A percentile compares a stretch with the other conserved stretches of the same genome.
phyloP scores from a whole-genome alignment of 1,284 basidiomycete species.

The Cryptococcus neoformans region DNA sequence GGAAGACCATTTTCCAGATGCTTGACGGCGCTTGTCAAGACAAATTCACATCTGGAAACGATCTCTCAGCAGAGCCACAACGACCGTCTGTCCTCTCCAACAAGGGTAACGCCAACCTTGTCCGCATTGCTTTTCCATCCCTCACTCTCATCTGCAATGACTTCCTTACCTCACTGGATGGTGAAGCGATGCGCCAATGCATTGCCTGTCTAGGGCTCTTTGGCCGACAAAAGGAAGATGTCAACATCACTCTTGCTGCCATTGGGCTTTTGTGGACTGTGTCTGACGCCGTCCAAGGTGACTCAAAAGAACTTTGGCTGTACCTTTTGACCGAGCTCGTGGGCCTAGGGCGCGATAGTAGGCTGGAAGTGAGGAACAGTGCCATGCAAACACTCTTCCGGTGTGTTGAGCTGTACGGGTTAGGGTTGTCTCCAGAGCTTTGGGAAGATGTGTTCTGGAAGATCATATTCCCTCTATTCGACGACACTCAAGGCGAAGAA shows the following conservation, averaged over 20 bases:
- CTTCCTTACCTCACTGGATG: conserved; percentile 75
- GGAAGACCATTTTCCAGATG: conserved; percentile 91
- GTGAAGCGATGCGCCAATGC: conserved; percentile 76
- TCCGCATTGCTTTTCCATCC: conserved; percentile 81
- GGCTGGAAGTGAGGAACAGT: conserved; percentile 85
- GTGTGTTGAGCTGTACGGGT: conserved; percentile 88
- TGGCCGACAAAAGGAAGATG: conserved; percentile 79
- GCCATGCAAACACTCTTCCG: conserved; percentile 95
- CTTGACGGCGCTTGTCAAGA: conserved; percentile 69
- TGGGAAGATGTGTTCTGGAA: conserved; percentile 89
- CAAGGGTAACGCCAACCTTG: conserved; percentile 44
- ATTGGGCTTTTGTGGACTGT: conserved; percentile 89
- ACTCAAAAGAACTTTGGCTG: conserved; percentile 85
- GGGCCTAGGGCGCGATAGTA: conserved; percentile 71
- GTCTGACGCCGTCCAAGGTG: conserved; percentile 82
- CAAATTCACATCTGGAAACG: background rate
- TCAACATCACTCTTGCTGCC: conserved; percentile 91
- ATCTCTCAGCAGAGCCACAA: conserved; percentile 5
- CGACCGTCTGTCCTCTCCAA: conserved; percentile 16
- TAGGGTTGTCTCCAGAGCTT: conserved; percentile 68
- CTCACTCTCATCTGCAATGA: conserved; percentile 89
- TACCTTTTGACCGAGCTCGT: conserved; percentile 80
- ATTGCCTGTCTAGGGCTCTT: conserved; percentile 88
- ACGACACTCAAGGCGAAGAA: conserved; percentile 72
- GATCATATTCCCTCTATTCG: conserved; percentile 83